Conservation (phyloP, 257 asterid species). For the Solanum pimpinellifolium region DNA sequence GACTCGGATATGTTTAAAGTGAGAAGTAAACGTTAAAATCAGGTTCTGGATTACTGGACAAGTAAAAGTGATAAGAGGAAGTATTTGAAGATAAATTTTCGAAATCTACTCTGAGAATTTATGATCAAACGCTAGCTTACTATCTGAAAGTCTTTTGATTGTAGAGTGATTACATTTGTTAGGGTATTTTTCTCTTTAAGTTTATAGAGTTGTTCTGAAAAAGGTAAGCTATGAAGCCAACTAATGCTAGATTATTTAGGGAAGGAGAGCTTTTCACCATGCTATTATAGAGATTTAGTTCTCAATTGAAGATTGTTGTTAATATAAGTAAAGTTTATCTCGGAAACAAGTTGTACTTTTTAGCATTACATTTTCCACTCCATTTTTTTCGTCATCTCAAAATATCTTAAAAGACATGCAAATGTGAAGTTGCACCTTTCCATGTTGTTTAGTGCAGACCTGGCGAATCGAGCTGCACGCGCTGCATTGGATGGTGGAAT, state of each 20-base stretch:
- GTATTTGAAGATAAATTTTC: no score
- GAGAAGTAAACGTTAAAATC: no score
- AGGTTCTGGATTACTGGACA: no score
- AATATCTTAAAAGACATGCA: background rate
- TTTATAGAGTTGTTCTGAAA: background rate
- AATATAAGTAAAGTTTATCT: background rate
- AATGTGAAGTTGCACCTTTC: background rate
- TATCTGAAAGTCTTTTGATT: no score
- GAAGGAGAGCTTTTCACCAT: background rate
- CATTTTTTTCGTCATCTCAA: background rate
- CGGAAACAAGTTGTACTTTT: background rate
- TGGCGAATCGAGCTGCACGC: constrained; percentile 69
- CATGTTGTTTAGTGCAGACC: constrained; percentile 49
- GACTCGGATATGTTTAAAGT: no score
- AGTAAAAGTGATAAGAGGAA: no score
- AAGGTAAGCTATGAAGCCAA: background rate
- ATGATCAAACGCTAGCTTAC: no score
- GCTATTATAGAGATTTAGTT: background rate
- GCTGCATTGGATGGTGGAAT: constrained; percentile 69
- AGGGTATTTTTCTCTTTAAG: background rate
- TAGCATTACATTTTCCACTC: background rate
- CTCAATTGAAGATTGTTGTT: background rate
- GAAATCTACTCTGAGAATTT: no score
- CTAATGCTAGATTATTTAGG: background rate
- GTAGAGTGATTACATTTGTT: background rate